Base-by-base conservation (phyloP, 768 basidiomycete species). In the Serendipita vermifera region DNA sequence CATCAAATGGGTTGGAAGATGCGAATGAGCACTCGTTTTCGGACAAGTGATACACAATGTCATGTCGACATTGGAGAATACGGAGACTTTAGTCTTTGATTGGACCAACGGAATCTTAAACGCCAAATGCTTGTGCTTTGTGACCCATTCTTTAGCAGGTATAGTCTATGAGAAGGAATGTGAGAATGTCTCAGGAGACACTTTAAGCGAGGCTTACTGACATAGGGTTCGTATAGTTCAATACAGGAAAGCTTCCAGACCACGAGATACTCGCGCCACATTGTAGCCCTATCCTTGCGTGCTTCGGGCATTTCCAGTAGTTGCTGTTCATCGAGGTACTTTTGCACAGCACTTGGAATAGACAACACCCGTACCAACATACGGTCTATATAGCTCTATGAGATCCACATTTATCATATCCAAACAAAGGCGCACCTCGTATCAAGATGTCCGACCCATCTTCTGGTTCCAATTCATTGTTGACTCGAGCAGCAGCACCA, bases 21-120 rank as follows among this genome's bases (percentile, higher is more conserved):
- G 76, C 2, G 71, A 66, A 31, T 43, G 60, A 11, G 65, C 66
- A 27, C 74, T 68, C 3, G 74, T 67, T 2, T 77, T 77, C 1
- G 81, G 81, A 3, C 84, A 87, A 3, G 77, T 75, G 22, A 91
- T 68, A 63, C 82, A 87, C 66, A 93, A 89, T 0, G 87, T 81
- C 59, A 89, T 70, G 65, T 97, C 93, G 43, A 82, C 78, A 55
- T 86, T 85, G 32, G 90, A 94, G 66, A 88, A 97, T 22, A 96
- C 65, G 2, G 86, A 90, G n/a, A 93, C 68, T 13, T 73, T 75
- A 0, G 90, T 91, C 38, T 73, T 72, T 3, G 72, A 66, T 0
- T 77, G 71, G 57, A 73, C 70, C 54, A 96, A 72, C 0, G 92
- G 89, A 51, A 94, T 81, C 17, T 87, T 66, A 62, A 81, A 90